Evolutionary conservation across 805 yeast species (phyloP).

Genomic region (Yarrowia yakushimensis): DNA sequence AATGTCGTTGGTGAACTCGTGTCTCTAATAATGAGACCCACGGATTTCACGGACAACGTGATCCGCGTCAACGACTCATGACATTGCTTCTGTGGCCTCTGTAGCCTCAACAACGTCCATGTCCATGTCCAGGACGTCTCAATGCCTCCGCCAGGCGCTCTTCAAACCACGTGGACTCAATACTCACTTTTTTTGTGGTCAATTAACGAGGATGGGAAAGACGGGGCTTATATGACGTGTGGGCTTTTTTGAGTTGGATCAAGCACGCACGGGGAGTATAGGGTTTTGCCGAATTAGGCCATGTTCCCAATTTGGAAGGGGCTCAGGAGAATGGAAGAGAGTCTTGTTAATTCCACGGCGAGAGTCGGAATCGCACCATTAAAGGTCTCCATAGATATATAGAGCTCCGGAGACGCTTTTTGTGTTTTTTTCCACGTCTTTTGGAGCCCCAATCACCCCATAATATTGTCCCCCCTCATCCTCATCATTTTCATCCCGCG

Average conservation of each 20-base stretch:
- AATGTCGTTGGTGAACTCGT: too few relatives aligned
- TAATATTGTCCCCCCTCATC: neutral
- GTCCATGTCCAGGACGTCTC: too few relatives aligned
- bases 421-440: neutral
- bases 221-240: conserved; percentile 21
- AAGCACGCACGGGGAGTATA: conserved; percentile 19
- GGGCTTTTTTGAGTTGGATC: conserved; percentile 13
- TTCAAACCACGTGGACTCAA: neutral
- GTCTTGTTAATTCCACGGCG: neutral
- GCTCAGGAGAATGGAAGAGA: neutral
- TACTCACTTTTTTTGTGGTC: conserved; percentile 24
- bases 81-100: neutral
- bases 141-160: neutral
- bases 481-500: neutral
- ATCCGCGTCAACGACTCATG: neutral
- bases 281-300: conserved; percentile 20
- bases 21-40: too few relatives aligned
- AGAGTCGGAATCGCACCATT: neutral
- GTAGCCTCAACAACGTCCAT: too few relatives aligned
- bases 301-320: conserved; percentile 20
- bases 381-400: too few relatives aligned
- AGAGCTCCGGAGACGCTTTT: too few relatives aligned
- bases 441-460: too few relatives aligned
- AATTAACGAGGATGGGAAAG: conserved; percentile 5
- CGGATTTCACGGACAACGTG: neutral